Evolutionary conservation across 75 land plant genomes (phyloP).

Genomic region (Selaginella moellendorffii): DNA sequence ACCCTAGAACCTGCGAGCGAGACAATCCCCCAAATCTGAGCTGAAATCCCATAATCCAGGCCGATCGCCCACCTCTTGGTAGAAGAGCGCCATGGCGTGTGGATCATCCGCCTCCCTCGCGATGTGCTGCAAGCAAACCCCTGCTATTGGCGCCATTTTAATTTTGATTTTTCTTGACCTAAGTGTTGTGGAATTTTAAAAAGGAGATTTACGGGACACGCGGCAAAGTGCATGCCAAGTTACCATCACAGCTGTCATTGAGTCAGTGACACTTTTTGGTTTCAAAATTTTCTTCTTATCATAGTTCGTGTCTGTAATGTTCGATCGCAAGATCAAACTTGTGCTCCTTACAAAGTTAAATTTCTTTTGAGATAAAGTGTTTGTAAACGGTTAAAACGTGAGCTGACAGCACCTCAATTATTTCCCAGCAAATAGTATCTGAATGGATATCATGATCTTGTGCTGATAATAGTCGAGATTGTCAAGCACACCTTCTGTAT

Average conservation of each 20-base stretch:
- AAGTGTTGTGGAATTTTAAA: not conserved
- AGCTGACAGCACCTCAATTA: no score
- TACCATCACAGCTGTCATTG: not conserved
- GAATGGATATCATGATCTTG: no score
- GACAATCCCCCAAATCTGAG: not conserved
- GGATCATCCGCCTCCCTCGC: not conserved
- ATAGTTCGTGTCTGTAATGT: not conserved
- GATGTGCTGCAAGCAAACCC: not conserved
- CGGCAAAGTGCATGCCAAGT: not conserved
- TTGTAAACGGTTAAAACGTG: no score
- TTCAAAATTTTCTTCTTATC: not conserved
- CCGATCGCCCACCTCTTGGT: no score
- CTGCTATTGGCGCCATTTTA: not conserved
- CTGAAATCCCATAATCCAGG: not conserved
- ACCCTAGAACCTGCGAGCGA: conserved; percentile 57
- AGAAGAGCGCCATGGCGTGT: not conserved
- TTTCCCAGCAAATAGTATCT: no score
- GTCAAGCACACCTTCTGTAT: no score
- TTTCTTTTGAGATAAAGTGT: no score
- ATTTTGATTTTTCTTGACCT: not conserved
- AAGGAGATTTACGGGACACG: not conserved
- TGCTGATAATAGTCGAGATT: no score
- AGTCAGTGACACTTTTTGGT: not conserved
- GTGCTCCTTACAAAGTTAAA: no score
- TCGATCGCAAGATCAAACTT: not conserved